A percentile compares a stretch with the other conserved stretches of the same genome.
These are phyloP conservation scores for Cyathus striatus DNA, from an alignment of 768 basidiomycete genomes.

Conservation along the genomic window DNA sequence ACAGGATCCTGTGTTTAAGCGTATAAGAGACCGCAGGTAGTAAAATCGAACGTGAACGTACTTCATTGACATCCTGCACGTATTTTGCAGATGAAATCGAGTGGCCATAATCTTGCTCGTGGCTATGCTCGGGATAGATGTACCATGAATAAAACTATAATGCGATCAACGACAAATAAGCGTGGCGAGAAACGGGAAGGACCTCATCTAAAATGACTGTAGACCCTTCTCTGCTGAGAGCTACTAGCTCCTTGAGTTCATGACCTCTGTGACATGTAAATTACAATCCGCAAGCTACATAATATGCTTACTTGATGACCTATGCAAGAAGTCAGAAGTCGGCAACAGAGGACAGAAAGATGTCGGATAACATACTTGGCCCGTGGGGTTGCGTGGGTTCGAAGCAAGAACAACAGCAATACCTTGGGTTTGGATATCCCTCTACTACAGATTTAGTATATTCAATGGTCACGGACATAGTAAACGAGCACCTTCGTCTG, in stretches of 20 bases:
- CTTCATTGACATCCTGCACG: conserved; percentile 81
- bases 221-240: conserved; percentile 67
- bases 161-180: conserved; percentile 1
- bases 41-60: conserved; percentile 16
- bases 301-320: conserved; percentile 43
- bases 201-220: conserved; percentile 87
- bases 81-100: conserved; percentile 81
- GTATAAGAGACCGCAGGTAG: background rate
- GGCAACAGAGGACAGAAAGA: background rate
- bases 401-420: conserved; percentile 82
- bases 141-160: conserved; percentile 92
- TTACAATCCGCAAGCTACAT: conserved; percentile 2
- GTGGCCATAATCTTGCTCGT: conserved; percentile 68
- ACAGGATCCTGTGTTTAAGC: conserved; percentile 57
- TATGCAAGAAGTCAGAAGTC: conserved; percentile 10
- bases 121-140: conserved; percentile 80
- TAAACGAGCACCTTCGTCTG: conserved; percentile 54
- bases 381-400: conserved; percentile 96
- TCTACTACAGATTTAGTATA: conserved; percentile 28
- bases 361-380: conserved; percentile 50
- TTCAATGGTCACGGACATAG: conserved; percentile 28
- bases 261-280: conserved; percentile 44
- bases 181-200: conserved; percentile 3
- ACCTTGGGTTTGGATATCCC: conserved; percentile 79
- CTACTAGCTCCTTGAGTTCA: conserved; percentile 77